These are phyloP conservation scores for Patellifolia procumbens DNA, from an alignment of 179 eudicot genomes.

Conservation along the genomic window DNA sequence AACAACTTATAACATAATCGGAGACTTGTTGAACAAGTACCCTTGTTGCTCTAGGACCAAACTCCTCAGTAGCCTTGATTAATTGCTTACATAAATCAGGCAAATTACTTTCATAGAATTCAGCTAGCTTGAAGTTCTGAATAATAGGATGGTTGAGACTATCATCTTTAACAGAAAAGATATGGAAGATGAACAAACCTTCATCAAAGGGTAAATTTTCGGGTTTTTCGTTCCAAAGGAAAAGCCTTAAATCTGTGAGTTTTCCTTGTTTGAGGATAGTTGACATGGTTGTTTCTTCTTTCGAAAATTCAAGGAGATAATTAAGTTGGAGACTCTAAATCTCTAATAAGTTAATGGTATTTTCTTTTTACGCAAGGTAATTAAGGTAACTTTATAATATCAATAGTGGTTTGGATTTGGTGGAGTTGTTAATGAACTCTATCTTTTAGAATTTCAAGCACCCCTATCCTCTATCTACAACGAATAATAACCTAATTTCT, in stretches of 20 bases:
- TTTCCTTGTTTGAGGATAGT: background rate
- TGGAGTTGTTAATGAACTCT: too few species aligned
- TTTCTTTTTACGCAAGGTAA: too few species aligned
- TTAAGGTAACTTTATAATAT: too few species aligned
- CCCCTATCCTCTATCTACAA: too few species aligned
- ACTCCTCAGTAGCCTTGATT: background rate
- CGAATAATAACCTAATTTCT: too few species aligned
- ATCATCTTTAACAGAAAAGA: background rate
- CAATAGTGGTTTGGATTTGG: too few species aligned
- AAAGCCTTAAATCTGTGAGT: conserved; percentile 2
- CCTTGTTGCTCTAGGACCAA: background rate
- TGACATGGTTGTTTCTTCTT: background rate
- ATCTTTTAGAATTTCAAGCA: too few species aligned
- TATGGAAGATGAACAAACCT: background rate
- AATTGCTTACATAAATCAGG: background rate
- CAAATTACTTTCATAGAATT: background rate
- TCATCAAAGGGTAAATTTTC: background rate
- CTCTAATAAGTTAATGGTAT: too few species aligned
- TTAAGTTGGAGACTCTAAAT: too few species aligned
- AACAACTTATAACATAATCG: background rate
- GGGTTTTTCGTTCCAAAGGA: conserved; percentile 4
- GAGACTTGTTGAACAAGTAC: background rate
- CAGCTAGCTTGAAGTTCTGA: background rate
- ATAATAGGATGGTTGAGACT: too few species aligned
- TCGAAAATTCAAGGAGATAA: too few species aligned